Conservation (phyloP, 306 rosid genomes). For the Lathyrus aphaca region DNA sequence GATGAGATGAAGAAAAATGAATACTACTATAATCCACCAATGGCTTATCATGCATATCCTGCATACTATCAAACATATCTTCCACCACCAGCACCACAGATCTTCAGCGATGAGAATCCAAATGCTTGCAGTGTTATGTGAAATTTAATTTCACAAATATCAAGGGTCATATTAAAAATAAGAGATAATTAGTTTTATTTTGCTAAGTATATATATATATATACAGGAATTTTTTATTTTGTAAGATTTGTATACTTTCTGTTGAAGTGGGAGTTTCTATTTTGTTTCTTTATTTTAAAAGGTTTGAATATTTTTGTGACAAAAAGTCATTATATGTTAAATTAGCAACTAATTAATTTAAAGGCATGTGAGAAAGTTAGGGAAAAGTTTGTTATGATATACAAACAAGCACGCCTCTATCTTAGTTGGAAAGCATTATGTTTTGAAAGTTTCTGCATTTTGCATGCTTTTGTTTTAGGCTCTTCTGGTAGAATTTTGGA, state of each 20-base stretch:
- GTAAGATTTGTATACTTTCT: conserved; percentile 33
- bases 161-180: background rate
- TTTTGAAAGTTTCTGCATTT: background rate
- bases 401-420: background rate
- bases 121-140: conserved; percentile 72
- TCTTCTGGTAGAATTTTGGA: no score
- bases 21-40: conserved; percentile 48
- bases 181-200: background rate
- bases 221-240: conserved; percentile 40
- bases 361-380: background rate
- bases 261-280: conserved; percentile 13
- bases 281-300: background rate
- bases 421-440: background rate
- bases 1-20: conserved; percentile 61
- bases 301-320: background rate
- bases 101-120: conserved; percentile 89
- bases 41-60: conserved; percentile 17
- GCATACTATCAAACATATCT: conserved; percentile 37
- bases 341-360: background rate
- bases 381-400: background rate
- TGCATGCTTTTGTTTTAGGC: background rate
- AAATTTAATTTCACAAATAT: background rate
- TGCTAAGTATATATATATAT: conserved; percentile 18
- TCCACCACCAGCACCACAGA: conserved; percentile 51
- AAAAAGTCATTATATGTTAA: background rate